Conservation (phyloP, 176 grass and related monocot species). For the Panicum miliaceum region DNA sequence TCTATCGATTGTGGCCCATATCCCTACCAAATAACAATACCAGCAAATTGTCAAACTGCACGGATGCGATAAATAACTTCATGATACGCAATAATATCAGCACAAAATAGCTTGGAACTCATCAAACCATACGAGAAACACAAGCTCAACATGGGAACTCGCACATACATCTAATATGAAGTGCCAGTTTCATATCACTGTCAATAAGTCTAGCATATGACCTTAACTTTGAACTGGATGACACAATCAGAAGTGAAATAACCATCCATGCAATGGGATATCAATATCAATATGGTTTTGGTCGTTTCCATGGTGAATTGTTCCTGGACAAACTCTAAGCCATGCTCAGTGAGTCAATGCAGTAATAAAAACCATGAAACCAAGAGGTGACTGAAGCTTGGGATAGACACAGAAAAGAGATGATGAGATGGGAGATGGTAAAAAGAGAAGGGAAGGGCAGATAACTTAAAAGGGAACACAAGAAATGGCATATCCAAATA, state of each 20-base stretch:
- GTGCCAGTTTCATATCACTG: background rate
- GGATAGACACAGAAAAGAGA: background rate
- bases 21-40: conserved; percentile 63
- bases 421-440: background rate
- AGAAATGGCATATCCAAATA: background rate
- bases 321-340: background rate
- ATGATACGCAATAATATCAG: background rate
- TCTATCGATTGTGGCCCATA: conserved; percentile 94
- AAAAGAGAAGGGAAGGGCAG: background rate
- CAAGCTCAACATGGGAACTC: background rate
- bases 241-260: background rate
- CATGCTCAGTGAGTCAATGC: background rate
- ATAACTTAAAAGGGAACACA: background rate
- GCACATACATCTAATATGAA: background rate
- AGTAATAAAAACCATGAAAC: background rate
- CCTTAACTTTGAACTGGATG: conserved; percentile 3
- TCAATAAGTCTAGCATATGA: background rate
- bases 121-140: background rate
- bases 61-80: background rate
- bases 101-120: background rate
- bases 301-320: background rate
- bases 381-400: background rate
- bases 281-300: background rate
- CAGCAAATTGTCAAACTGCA: conserved; percentile 2
- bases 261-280: background rate